Evolutionary conservation across 2,329 filamentous ascomycete genomes (phyloP).

Genomic region (Orbilia javanica): DNA sequence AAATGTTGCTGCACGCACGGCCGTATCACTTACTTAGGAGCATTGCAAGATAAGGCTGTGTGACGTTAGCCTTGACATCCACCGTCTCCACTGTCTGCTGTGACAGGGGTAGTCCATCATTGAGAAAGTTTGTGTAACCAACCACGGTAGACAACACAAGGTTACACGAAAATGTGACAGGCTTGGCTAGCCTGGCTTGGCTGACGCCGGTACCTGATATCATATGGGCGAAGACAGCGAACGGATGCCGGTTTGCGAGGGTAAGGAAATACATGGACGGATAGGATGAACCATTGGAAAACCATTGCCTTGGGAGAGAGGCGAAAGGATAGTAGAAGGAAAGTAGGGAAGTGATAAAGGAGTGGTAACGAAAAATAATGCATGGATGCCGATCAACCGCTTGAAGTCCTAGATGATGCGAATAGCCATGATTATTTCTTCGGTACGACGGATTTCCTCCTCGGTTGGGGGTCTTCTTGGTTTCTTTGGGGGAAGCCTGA

Average conservation of each 20-base stretch:
- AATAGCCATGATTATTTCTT: slow-evolving; percentile 24
- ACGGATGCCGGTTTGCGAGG: no score
- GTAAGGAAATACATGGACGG: neutral
- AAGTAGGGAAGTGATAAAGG: neutral
- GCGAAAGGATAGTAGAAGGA: neutral
- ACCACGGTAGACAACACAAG: neutral
- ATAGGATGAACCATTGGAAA: neutral
- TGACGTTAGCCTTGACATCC: no score
- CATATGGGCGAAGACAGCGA: no score
- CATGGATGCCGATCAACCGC: neutral
- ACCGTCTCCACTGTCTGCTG: no score
- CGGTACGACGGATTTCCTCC: neutral
- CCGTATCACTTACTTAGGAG: neutral
- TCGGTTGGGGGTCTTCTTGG: neutral
- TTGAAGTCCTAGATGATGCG: slow-evolving; percentile 6
- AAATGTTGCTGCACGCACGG: neutral
- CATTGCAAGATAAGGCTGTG: neutral
- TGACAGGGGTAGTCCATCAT: neutral
- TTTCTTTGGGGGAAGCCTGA: slow-evolving; percentile 11
- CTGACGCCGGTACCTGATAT: no score
- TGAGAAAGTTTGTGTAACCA: neutral
- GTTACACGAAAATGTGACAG: neutral
- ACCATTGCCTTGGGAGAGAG: neutral
- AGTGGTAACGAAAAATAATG: neutral
- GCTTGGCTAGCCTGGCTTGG: no score